Evolutionary conservation across 2,329 filamentous ascomycete genomes (phyloP), one percentile per base, ranked within the genome.

Genomic region (Periconia digitata): DNA sequence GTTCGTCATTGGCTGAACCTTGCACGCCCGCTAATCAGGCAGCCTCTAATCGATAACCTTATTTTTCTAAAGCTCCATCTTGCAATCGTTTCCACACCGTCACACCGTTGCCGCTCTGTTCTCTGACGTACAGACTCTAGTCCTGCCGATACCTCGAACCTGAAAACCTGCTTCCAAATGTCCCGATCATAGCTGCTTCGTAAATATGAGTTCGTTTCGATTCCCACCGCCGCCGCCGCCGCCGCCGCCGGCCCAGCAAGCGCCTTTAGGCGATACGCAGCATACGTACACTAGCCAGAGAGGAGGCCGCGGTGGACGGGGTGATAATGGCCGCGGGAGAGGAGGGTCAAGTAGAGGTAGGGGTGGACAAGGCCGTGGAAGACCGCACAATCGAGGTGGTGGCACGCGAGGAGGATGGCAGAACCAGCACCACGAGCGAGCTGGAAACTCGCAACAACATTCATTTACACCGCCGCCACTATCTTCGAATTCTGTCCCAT

Each of bases 161-260:
- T n/a, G n/a, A n/a, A n/a, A n/a, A n/a, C n/a, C n/a, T n/a, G n/a
- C n/a, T n/a, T n/a, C n/a, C n/a, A n/a, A n/a, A n/a, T n/a, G n/a
- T n/a, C n/a, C n/a, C n/a, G n/a, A n/a, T n/a, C n/a, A n/a, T n/a
- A n/a, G n/a, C n/a, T n/a, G n/a, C n/a, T n/a, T n/a, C n/a, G n/a
- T n/a, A n/a, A n/a, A n/a, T 2, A 69, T 69, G 64, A 57, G 60
- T 59, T 62, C 49, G 62, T 78, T 70, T 58, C 72, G 69, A 16
- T 79, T 78, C 43, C 76, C 76, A n/a, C 76, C 75, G 35, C 76
- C 76, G 24, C 76, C 76, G n/a, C 76, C 75, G 36, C 76, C 76
- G 24, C 76, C 76, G 34, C 76, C 76, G 16, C 70, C 70, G 48
- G 67, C 68, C 36, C 63, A 64, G 36, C 70, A 64, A 57, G 62